phyloP scores from a whole-genome alignment of 768 basidiomycete species.

The Tephrocybe sp. region DNA sequence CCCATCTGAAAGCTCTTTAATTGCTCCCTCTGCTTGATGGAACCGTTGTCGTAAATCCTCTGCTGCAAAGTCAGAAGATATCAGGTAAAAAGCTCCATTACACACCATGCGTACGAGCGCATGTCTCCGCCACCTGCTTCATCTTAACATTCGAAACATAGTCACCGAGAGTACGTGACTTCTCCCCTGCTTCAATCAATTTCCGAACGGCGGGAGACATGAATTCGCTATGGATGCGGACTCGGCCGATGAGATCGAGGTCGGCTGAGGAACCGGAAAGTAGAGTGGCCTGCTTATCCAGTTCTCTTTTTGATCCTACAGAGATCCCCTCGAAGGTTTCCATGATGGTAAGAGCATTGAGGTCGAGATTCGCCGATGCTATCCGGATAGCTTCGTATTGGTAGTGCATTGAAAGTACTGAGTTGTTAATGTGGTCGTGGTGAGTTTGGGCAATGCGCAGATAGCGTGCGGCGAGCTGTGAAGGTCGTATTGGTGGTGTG shows the following conservation, averaged over 20 bases:
- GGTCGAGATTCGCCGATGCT: slow-evolving; percentile 70
- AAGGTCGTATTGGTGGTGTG: slow-evolving; percentile 72
- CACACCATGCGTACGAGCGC: slow-evolving; percentile 67
- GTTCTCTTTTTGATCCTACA: slow-evolving; percentile 55
- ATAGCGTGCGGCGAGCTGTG: slow-evolving; percentile 67
- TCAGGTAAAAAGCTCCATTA: slow-evolving; percentile 4
- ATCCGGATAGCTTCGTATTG: slow-evolving; percentile 75
- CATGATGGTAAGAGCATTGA: slow-evolving; percentile 67
- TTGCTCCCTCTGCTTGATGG: slow-evolving; percentile 50
- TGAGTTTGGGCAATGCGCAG: slow-evolving; percentile 63
- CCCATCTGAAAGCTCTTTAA: slow-evolving; percentile 54
- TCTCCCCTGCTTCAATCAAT: slow-evolving; percentile 71
- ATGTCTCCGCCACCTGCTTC: slow-evolving; percentile 76
- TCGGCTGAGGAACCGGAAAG: slow-evolving; percentile 69
- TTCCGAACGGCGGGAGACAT: slow-evolving; percentile 64
- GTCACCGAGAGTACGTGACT: slow-evolving; percentile 69
- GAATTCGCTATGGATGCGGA: slow-evolving; percentile 75
- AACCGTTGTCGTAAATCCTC: slow-evolving; percentile 62
- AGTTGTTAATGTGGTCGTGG: slow-evolving; percentile 57
- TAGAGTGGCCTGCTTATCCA: slow-evolving; percentile 63
- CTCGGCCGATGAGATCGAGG: slow-evolving; percentile 64
- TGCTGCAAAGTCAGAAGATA: slow-evolving; percentile 21
- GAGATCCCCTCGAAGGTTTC: slow-evolving; percentile 71
- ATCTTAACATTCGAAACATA: slow-evolving; percentile 81
- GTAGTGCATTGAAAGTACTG: slow-evolving; percentile 51